A percentile compares a stretch with the other conserved stretches of the same genome.
phyloP scores from a whole-genome alignment of 2,329 filamentous ascomycete genomes.

The Chrysosphaeria jannelii region DNA sequence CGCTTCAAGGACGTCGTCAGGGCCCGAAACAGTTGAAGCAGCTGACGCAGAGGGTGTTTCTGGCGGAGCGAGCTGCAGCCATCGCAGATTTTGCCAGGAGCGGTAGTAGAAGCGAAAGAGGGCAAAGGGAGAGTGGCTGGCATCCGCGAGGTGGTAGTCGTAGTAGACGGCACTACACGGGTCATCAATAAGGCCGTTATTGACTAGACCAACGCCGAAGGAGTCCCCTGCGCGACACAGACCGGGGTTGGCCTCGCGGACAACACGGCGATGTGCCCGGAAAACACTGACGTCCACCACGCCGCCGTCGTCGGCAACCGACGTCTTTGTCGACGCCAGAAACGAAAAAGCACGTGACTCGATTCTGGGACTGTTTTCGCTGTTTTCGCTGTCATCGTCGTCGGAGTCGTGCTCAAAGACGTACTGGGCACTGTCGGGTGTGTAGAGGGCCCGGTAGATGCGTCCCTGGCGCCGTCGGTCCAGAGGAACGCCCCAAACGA shows the following conservation, averaged over 20 bases:
- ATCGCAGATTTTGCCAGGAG: conserved; percentile 16
- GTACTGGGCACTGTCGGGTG: conserved; percentile 9
- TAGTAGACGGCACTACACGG: conserved; percentile 20
- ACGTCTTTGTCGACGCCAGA: conserved; percentile 11
- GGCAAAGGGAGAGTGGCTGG: conserved; percentile 18
- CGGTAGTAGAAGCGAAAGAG: conserved; percentile 26
- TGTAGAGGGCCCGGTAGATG: too few species aligned
- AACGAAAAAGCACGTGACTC: conserved; percentile 21
- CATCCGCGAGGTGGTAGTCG: conserved; percentile 19
- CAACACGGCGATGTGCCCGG: conserved; percentile 16
- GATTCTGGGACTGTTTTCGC: conserved; percentile 11
- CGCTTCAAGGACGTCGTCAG: too few species aligned
- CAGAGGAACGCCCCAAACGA: conserved; percentile 20
- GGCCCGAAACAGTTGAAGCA: too few species aligned
- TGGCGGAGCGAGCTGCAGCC: conserved; percentile 16
- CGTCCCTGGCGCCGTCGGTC: too few species aligned
- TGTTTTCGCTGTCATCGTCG: conserved; percentile 12
- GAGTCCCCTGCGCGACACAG: conserved; percentile 16
- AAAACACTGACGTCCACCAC: conserved; percentile 22
- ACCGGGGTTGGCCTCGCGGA: conserved; percentile 12
- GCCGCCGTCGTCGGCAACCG: conserved; percentile 20
- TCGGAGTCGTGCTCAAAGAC: conserved; percentile 17
- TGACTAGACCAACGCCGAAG: conserved; percentile 22
- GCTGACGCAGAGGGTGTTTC: conserved; percentile 3
- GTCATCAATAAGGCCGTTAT: conserved; percentile 19